A percentile compares a stretch with the other conserved stretches of the same genome.
Conservation (phyloP, 257 asterid genomes). For the Leptodermis oblonga region DNA sequence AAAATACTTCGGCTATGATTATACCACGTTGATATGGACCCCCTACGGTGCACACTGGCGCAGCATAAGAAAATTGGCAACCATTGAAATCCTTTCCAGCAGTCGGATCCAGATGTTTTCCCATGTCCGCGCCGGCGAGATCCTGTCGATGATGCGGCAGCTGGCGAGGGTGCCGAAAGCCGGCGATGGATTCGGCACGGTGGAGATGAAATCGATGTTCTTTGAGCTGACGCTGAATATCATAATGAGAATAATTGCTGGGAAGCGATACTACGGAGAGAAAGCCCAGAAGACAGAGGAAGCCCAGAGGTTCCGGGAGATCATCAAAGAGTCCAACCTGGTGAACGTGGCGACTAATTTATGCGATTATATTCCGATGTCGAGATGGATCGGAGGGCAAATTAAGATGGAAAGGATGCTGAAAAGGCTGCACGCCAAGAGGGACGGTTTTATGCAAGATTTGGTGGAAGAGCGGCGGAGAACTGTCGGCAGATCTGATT, state of each 20-base stretch:
- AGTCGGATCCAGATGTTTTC: slow-evolving; percentile 43
- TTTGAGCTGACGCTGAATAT: slow-evolving; percentile 36
- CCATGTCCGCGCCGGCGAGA: slow-evolving; percentile 32
- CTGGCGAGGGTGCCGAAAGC: not conserved
- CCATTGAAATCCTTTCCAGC: slow-evolving; percentile 42
- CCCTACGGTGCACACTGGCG: slow-evolving; percentile 66
- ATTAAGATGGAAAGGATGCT: slow-evolving; percentile 31
- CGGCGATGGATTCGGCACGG: slow-evolving; percentile 17
- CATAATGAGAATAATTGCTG: slow-evolving; percentile 65
- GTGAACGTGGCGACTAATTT: slow-evolving; percentile 29
- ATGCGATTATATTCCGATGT: not conserved
- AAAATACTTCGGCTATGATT: slow-evolving; percentile 49
- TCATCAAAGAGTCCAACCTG: slow-evolving; percentile 22
- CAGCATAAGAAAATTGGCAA: slow-evolving; percentile 41
- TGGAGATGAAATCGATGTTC: slow-evolving; percentile 28
- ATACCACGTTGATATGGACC: slow-evolving; percentile 23
- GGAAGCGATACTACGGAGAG: slow-evolving; percentile 49
- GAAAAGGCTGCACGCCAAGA: slow-evolving; percentile 11
- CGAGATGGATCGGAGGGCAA: slow-evolving; percentile 38
- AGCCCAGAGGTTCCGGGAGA: slow-evolving; percentile 36
- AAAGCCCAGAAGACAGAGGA: slow-evolving; percentile 28
- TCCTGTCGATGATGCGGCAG: slow-evolving; percentile 14
- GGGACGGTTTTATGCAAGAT: slow-evolving; percentile 47
- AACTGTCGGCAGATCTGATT: not conserved
- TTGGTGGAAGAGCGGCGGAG: slow-evolving; percentile 41